Base-by-base conservation (phyloP, 1,284 basidiomycete species). In the Trichosporon coremiiforme region DNA sequence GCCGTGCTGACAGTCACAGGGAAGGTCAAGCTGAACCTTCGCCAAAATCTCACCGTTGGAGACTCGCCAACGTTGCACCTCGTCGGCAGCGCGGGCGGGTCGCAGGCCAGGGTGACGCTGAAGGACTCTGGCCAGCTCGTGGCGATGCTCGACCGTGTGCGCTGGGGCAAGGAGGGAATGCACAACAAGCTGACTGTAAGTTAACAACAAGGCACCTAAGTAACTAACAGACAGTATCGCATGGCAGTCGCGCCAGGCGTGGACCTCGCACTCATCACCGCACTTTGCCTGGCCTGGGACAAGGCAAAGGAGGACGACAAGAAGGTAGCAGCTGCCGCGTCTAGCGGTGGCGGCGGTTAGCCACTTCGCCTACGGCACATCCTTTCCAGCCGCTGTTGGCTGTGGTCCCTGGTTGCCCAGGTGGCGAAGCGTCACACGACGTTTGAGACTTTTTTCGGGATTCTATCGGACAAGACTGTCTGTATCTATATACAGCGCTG, bases 101-200 rank as follows among this genome's bases (percentile, higher is more conserved):
- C 62, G 13, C 33, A 64, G 36, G 36, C 63, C 4, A 45, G 45
- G 12, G n/a, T 41, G 31, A 64, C 63, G 63, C 10, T 64, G 7
- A 64, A 41, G 63, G 63, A 29, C 20, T 22, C 63, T 8, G 63
- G 63, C 35, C 63, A 64, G 63, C 36, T 64, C 63, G 63, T 64
- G n/a, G 63, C 63, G 36, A 20, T 64, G 36, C 63, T 64, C 36
- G 36, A 38, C 20, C n/a, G 10, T n/a, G 63, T 36, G 36, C n/a
- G 35, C 13, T 38, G 62, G 63, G 63, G 35, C 38, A 64, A 22
- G 38, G 22, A 64, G 20, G 36, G 35, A 20, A 2, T 17, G 20
- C 38, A 41, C 36, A 64, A 64, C 38, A 38, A 64, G 36, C 35
- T 41, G 8, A 64, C 63, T 8, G 63, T 64, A 22, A 15, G 63